phyloP scores from a whole-genome alignment of 2,329 filamentous ascomycete species.

The Phialophora macrospora region DNA sequence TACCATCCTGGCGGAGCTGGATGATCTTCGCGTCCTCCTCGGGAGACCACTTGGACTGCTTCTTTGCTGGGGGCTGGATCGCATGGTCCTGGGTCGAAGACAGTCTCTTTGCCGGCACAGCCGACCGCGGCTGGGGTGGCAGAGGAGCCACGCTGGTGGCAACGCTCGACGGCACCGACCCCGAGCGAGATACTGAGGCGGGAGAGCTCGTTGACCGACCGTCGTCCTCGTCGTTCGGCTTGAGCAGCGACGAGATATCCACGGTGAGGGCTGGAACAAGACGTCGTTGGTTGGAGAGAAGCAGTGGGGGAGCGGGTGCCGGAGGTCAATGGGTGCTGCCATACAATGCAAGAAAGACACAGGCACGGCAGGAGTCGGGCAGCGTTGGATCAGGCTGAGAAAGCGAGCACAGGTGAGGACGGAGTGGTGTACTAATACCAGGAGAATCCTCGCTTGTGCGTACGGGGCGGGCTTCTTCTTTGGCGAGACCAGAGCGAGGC shows the following conservation, averaged over 20 bases:
- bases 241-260: constrained; percentile 93
- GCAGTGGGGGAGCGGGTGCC: constrained; percentile 6
- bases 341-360: constrained; percentile 17
- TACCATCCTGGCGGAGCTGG: constrained; percentile 82
- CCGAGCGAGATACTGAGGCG: constrained; percentile 32
- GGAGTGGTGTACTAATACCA: constrained; percentile 12
- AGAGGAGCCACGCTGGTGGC: constrained; percentile 35
- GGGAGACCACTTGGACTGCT: constrained; percentile 94
- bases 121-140: constrained; percentile 34
- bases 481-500: constrained; percentile 25
- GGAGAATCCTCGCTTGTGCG: constrained; percentile 11
- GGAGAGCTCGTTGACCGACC: constrained; percentile 37
- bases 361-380: constrained; percentile 6
- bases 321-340: constrained; percentile 21
- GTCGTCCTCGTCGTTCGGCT: constrained; percentile 53
- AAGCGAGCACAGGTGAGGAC: constrained; percentile 22
- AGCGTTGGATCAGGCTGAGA: constrained; percentile 23
- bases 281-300: constrained; percentile 3
- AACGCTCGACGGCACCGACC: constrained; percentile 34
- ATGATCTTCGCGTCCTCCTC: constrained; percentile 95
- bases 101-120: constrained; percentile 44
- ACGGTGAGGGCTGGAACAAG: constrained; percentile 61
- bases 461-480: constrained; percentile 17
- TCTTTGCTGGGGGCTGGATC: constrained; percentile 75
- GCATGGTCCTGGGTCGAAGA: constrained; percentile 48